Conservation (phyloP, 2,329 filamentous ascomycete genomes). For the Podosphaera aphanis region DNA sequence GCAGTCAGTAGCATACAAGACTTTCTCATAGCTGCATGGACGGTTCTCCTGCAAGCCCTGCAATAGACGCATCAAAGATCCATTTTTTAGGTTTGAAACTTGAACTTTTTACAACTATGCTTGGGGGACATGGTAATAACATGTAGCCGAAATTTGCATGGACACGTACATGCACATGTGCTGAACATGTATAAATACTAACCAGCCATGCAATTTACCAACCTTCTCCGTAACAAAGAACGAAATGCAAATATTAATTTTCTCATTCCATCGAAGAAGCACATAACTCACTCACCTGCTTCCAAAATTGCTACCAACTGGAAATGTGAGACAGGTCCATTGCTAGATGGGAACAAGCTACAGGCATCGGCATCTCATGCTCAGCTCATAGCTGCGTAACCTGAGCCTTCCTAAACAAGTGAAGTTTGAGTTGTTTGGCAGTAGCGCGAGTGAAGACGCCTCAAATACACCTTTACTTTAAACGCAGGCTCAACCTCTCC, state of each 20-base stretch:
- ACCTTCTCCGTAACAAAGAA: too few species aligned
- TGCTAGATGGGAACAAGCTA: background rate
- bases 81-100: too few species aligned
- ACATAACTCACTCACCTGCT: background rate
- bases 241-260: background rate
- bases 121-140: too few species aligned
- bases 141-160: too few species aligned
- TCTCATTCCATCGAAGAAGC: background rate
- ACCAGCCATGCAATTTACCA: too few species aligned
- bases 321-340: background rate
- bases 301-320: background rate
- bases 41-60: too few species aligned
- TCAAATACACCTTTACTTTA: background rate
- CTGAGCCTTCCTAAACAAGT: background rate
- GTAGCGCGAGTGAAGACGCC: background rate
- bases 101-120: too few species aligned
- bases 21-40: too few species aligned
- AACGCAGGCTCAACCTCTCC: background rate
- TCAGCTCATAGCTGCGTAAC: background rate
- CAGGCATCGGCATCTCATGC: background rate
- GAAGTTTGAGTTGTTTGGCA: background rate
- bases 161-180: too few species aligned
- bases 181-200: too few species aligned
- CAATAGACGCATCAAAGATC: too few species aligned
- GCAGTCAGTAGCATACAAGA: too few species aligned